Evolutionary conservation across 192 early-diverging fungal species (phyloP).

Genomic region (Podila minutissima): DNA sequence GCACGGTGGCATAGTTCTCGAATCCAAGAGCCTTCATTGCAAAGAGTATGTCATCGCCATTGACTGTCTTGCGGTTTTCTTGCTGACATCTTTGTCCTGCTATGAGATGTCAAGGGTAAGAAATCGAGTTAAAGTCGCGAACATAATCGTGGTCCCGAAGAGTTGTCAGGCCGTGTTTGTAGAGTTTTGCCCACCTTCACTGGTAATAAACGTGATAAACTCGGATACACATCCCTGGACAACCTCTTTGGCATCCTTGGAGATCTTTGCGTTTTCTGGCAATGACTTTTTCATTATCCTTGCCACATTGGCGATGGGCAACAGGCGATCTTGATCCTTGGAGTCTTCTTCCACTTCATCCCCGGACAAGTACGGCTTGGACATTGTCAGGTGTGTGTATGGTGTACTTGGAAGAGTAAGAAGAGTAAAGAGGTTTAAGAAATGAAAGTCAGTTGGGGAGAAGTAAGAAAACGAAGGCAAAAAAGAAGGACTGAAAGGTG

Average conservation of each 20-base stretch:
- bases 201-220: conserved; percentile 96
- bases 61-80: conserved; percentile 96
- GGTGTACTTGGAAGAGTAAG: not conserved
- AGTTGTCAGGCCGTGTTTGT: not conserved
- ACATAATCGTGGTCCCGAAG: conserved; percentile 3
- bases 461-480: not conserved
- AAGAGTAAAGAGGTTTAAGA: not conserved
- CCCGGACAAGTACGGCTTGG: conserved; percentile 46
- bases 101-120: conserved; percentile 6
- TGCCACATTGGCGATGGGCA: conserved; percentile 94
- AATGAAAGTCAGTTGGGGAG: not conserved
- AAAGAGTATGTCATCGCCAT: conserved; percentile 95
- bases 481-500: no score
- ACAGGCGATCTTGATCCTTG: conserved; percentile 90
- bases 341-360: conserved; percentile 71
- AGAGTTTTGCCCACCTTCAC: conserved; percentile 65
- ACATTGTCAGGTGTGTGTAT: conserved; percentile 8
- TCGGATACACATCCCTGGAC: conserved; percentile 95
- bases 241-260: conserved; percentile 95
- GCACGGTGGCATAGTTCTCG: conserved; percentile 87
- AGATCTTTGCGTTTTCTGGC: conserved; percentile 94
- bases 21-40: conserved; percentile 95
- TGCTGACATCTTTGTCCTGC: conserved; percentile 91
- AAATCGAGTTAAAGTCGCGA: not conserved
- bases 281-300: conserved; percentile 94